Base-by-base conservation (phyloP, 23 red algal genomes). In the Chondrus crispus region DNA sequence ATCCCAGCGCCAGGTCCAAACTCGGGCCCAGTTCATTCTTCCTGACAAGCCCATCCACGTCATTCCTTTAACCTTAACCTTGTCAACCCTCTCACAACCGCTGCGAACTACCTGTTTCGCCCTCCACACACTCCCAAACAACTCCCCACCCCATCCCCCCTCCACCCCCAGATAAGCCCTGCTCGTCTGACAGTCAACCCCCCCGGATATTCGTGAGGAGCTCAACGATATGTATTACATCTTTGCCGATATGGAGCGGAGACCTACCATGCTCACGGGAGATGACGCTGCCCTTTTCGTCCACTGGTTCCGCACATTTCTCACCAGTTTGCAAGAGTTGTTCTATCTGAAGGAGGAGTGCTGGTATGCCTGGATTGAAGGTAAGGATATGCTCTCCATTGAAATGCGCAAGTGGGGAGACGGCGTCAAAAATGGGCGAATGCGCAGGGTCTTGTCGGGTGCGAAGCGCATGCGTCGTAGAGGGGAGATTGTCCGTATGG, bases 161-260 rank as follows among this genome's bases (percentile, higher is more conserved):
- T n/a, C n/a, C n/a, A n/a, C n/a, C n/a, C n/a, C n/a, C n/a, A n/a
- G n/a, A n/a, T n/a, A n/a, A n/a, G n/a, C n/a, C n/a, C n/a, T n/a
- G n/a, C n/a, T n/a, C n/a, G n/a, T n/a, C n/a, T n/a, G n/a, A n/a
- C n/a, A n/a, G n/a, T n/a, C n/a, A n/a, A n/a, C n/a, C n/a, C n/a
- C n/a, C n/a, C n/a, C n/a, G n/a, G n/a, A n/a, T n/a, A n/a, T n/a
- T n/a, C n/a, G n/a, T n/a, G n/a, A n/a, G n/a, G 86, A 90, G 47
- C 44, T 90, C 2, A 46, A 20, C 8, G 86, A 90, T 36, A 90
- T 90, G 86, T 90, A 90, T 63, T 32, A n/a, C 55, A 90, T 90
- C 29, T 50, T 90, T 55, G 58, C 41, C 0, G 58, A 90, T 54
- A 78, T 90, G 69, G 86, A 90, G 19, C 43, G 30, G 43, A 49